Base-by-base conservation (phyloP, 208 protist genomes). In the Sergeia podlipaevii region DNA sequence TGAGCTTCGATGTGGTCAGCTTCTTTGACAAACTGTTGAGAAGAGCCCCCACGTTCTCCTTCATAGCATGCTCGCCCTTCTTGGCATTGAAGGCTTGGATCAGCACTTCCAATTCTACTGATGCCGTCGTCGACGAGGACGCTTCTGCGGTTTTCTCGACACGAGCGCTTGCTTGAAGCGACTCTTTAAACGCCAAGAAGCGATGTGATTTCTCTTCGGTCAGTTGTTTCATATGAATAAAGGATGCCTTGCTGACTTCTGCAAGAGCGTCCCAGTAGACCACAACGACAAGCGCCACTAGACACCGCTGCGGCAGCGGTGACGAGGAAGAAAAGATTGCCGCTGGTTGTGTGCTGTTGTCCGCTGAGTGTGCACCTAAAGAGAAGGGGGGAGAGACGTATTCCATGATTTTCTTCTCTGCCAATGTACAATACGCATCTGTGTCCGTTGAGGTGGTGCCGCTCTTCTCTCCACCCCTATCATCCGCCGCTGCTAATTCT, bases 21-120 rank as follows among this genome's bases (percentile, higher is more conserved):
- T 89, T 91, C 48, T 80, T 80, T 13, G 69, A 50, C 34, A 94
- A 46, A 39, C 67, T 91, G 21, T 32, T 56, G 6, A 94, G 54
- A 15, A 94, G 66, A 1, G 86, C 86, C 1, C 48, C 66, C 11
- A 60, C 49, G 57, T 83, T 94, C 38, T 60, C 53, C 43, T 60
- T 70, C 30, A 94, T 76, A 43, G 60, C 81, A 43, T 89, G 68
- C 24, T 52, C 43, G 2, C 83, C 80, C 32, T 79, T 81, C 60
- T 91, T 94, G 1, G 80, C 77, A 42, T 88, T 89, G 4, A 94
- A 68, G 11, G 82, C 80, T 54, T 94, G 86, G 21, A 94, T 38
- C n/a, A 88, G 41, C 44, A 91, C 67, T 24, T 88, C 74, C n/a
- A 86, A 60, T 8, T 66, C 27, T 23, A 11, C n/a, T 21, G 59